Conservation (phyloP, 2,329 filamentous ascomycete genomes). For the Sarocladiaceae sp. region DNA sequence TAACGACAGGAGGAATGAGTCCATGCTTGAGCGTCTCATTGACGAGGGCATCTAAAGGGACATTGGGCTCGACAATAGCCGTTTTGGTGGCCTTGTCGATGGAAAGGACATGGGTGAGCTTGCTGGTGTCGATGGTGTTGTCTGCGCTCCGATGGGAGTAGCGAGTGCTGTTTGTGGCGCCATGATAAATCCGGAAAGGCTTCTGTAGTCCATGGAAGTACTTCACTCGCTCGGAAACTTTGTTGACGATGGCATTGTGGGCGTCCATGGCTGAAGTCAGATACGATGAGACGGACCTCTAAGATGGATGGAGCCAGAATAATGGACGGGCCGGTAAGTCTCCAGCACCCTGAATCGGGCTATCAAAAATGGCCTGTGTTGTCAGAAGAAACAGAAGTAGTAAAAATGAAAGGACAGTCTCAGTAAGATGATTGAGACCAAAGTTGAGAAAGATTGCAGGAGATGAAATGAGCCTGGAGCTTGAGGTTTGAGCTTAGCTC, state of each 20-base stretch:
- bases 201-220: slow-evolving; percentile 37
- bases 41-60: slow-evolving; percentile 62
- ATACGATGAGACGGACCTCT: background rate
- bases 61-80: slow-evolving; percentile 66
- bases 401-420: background rate
- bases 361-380: too few species aligned
- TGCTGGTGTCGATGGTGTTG: slow-evolving; percentile 64
- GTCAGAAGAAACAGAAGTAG: background rate
- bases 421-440: too few species aligned
- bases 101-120: slow-evolving; percentile 56
- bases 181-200: slow-evolving; percentile 73
- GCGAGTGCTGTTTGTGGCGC: slow-evolving; percentile 73
- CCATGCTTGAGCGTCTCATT: slow-evolving; percentile 50
- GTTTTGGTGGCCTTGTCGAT: slow-evolving; percentile 51
- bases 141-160: slow-evolving; percentile 42
- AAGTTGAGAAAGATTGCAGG: background rate
- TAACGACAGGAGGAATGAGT: slow-evolving; percentile 61
- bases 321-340: background rate
- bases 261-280: slow-evolving; percentile 33
- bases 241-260: slow-evolving; percentile 39
- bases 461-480: background rate
- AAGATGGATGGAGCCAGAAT: background rate
- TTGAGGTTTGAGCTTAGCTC: slow-evolving; percentile 3
- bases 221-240: slow-evolving; percentile 38
- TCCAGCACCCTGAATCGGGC: too few species aligned